Percentiles rank a stretch among this genome's conserved stretches.
phyloP scores from a whole-genome alignment of 2,329 filamentous ascomycete species.

The Colletotrichum somersetense region DNA sequence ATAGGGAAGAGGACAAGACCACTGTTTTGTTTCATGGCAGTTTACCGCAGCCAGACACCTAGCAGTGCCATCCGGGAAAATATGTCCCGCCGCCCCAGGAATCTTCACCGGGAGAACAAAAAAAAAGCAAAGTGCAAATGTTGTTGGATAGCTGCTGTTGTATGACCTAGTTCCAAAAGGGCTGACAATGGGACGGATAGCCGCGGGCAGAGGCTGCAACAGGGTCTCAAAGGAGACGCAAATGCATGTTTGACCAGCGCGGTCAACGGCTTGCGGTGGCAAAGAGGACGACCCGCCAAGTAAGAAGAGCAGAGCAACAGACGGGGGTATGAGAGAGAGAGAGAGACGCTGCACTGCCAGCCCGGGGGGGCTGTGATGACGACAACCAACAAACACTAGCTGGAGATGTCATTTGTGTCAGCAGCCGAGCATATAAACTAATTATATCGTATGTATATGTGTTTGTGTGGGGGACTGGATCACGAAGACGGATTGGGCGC shows the following conservation, averaged over 20 bases:
- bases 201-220: conserved; percentile 35
- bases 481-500: conserved; percentile 2
- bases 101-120: conserved; percentile 10
- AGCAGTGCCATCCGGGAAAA: not conserved
- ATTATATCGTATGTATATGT: not conserved
- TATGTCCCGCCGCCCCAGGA: not conserved
- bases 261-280: not conserved
- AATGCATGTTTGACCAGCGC: conserved; percentile 29
- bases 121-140: conserved; percentile 18
- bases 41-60: not conserved
- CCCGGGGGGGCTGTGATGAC: conserved; percentile 6
- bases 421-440: conserved; percentile 11
- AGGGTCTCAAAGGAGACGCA: conserved; percentile 26
- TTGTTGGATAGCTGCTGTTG: conserved; percentile 33
- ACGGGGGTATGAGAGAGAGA: not conserved
- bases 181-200: conserved; percentile 24
- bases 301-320: not conserved
- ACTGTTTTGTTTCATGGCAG: not conserved
- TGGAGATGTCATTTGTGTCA: conserved; percentile 15
- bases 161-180: conserved; percentile 18
- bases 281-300: not conserved
- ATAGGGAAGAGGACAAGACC: not conserved
- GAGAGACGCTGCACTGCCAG: conserved; percentile 18
- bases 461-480: not conserved
- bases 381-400: not conserved